These are phyloP conservation scores for Musa acuminata DNA, from an alignment of 176 grass and related monocot species.

Conservation along the genomic window DNA sequence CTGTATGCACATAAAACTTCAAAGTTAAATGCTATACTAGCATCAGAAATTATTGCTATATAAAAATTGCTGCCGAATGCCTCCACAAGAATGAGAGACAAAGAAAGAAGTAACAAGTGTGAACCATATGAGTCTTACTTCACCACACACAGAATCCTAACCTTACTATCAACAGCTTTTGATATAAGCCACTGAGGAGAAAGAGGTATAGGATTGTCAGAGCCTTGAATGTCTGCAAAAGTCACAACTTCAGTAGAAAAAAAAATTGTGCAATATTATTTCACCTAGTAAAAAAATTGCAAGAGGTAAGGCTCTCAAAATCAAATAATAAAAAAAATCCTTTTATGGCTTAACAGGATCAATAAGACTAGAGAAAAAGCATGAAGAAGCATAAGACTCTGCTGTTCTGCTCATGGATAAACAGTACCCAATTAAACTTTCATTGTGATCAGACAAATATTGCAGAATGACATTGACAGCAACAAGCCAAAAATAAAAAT, in stretches of 20 bases:
- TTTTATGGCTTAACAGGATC: too few relatives aligned
- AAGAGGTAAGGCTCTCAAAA: too few relatives aligned
- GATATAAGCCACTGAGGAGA: constrained; percentile 98
- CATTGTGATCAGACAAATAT: too few relatives aligned
- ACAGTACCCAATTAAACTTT: too few relatives aligned
- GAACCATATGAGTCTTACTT: background rate
- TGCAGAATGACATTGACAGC: too few relatives aligned
- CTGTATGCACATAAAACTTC: constrained; percentile 29
- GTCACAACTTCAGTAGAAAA: background rate
- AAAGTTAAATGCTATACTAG: background rate
- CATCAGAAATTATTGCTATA: background rate
- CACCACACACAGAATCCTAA: background rate
- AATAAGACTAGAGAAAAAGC: too few relatives aligned
- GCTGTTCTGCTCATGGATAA: too few relatives aligned
- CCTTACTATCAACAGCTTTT: constrained; percentile 44
- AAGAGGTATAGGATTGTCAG: constrained; percentile 76
- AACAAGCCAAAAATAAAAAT: too few relatives aligned
- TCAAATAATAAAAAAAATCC: too few relatives aligned
- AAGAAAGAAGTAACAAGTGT: background rate
- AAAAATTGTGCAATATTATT: background rate
- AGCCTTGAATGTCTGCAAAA: constrained; percentile 51
- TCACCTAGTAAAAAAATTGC: too few relatives aligned
- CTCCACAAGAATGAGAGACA: background rate
- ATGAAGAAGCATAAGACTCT: too few relatives aligned
- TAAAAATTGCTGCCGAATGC: background rate